Percentiles rank a stretch among this genome's conserved stretches.
Conservation (phyloP, 805 yeast species). For the Schizosaccharomyces osmophilus region DNA sequence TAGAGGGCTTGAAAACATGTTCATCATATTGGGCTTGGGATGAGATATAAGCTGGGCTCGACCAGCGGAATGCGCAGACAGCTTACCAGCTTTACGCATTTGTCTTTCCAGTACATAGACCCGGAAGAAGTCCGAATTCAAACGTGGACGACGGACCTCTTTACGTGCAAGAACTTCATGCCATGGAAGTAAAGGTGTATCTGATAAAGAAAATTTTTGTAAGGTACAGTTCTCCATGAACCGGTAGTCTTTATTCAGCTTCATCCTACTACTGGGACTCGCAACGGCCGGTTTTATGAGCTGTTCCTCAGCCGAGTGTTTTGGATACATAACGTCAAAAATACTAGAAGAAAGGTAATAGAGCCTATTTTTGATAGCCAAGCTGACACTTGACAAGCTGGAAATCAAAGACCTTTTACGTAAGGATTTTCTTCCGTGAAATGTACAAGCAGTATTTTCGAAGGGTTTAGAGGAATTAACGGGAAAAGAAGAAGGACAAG, state of each 20-base stretch:
- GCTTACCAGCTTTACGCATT: conserved; percentile 3
- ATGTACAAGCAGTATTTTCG: too few relatives aligned
- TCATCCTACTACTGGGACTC: neutral
- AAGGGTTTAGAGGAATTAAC: too few relatives aligned
- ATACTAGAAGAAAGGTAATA: too few relatives aligned
- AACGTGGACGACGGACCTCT: neutral
- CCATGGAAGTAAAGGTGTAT: neutral
- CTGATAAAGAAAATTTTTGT: neutral
- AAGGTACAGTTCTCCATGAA: neutral
- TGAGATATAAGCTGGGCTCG: neutral
- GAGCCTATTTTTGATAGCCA: too few relatives aligned
- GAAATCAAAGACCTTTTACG: too few relatives aligned
- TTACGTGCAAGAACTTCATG: neutral
- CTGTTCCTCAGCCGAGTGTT: neutral
- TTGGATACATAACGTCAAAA: neutral
- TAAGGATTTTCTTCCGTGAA: too few relatives aligned
- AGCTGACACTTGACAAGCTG: too few relatives aligned
- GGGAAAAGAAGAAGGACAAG: too few relatives aligned
- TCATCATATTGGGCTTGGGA: neutral
- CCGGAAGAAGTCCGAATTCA: conserved; percentile 1
- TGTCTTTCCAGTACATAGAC: neutral
- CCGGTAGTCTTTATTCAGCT: neutral
- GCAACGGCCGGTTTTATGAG: neutral
- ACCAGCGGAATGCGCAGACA: neutral
- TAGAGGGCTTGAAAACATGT: neutral